These are phyloP conservation scores for Pneumocystis carinii DNA, from an alignment of 1,139 yeast species.

Conservation along the genomic window DNA sequence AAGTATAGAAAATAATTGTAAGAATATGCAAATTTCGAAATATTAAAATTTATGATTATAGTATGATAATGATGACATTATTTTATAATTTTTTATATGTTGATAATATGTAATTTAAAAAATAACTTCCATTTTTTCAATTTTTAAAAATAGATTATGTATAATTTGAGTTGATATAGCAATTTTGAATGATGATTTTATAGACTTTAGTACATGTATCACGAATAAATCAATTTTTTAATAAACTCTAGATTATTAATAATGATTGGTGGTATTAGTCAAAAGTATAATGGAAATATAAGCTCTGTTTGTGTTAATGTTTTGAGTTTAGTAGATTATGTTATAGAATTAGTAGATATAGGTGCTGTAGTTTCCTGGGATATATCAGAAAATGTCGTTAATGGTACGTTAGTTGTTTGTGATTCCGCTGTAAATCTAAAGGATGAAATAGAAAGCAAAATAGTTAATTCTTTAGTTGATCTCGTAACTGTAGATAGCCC, in stretches of 20 bases:
- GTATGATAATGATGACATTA: not conserved
- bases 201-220: not conserved
- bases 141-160: not conserved
- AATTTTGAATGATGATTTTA: not conserved
- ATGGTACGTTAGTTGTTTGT: not conserved
- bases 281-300: not conserved
- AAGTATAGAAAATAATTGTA: not conserved
- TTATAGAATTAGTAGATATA: not conserved
- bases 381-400: not conserved
- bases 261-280: not conserved
- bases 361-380: not conserved
- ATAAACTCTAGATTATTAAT: not conserved
- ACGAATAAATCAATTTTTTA: not conserved
- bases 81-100: not conserved
- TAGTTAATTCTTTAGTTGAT: constrained; percentile 13
- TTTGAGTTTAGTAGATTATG: not conserved
- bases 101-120: not conserved
- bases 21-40: not conserved
- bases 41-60: not conserved
- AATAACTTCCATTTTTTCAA: not conserved
- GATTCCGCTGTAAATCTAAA: constrained; percentile 2
- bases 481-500: constrained; percentile 13
- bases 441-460: constrained; percentile 13
- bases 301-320: not conserved
- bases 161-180: not conserved